phyloP scores from a whole-genome alignment of 345 rosid species.

The Triadica sebifera region DNA sequence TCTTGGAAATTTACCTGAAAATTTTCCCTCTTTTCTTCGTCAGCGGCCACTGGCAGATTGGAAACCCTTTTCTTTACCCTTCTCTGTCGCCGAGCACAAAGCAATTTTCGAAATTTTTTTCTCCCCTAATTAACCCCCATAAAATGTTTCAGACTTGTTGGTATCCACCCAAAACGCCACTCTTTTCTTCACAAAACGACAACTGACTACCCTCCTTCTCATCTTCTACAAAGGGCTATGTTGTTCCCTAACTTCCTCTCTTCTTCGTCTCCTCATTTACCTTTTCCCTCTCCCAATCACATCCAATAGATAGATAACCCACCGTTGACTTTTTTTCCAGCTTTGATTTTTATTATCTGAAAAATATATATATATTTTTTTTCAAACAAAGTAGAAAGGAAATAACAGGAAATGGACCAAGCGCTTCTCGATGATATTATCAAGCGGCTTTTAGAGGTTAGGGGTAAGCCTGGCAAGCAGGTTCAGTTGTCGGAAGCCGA shows the following conservation, averaged over 20 bases:
- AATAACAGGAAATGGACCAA: constrained; percentile 42
- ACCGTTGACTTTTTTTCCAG: constrained; percentile 10
- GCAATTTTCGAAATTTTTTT: no score
- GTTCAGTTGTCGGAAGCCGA: constrained; percentile 72
- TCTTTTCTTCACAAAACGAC: constrained; percentile 10
- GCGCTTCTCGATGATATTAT: constrained; percentile 62
- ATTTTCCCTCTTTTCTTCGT: no score
- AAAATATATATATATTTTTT: no score
- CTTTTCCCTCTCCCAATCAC: background rate
- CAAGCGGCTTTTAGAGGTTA: constrained; percentile 55
- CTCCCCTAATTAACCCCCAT: no score
- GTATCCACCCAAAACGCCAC: constrained; percentile 12
- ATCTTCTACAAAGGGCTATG: background rate
- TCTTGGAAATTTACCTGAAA: no score
- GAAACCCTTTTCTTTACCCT: background rate
- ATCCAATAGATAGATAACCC: background rate
- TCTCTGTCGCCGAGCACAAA: background rate
- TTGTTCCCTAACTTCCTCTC: background rate
- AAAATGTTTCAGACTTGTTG: background rate
- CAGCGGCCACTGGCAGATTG: no score
- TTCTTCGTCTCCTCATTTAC: background rate
- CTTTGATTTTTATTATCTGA: background rate
- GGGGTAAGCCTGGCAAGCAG: constrained; percentile 65
- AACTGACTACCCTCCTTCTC: background rate
- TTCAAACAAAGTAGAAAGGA: background rate